A percentile compares a stretch with the other conserved stretches of the same genome.
These are phyloP conservation scores for Tilletiopsis washingtonensis DNA, from an alignment of 1,284 basidiomycete genomes.

Conservation along the genomic window DNA sequence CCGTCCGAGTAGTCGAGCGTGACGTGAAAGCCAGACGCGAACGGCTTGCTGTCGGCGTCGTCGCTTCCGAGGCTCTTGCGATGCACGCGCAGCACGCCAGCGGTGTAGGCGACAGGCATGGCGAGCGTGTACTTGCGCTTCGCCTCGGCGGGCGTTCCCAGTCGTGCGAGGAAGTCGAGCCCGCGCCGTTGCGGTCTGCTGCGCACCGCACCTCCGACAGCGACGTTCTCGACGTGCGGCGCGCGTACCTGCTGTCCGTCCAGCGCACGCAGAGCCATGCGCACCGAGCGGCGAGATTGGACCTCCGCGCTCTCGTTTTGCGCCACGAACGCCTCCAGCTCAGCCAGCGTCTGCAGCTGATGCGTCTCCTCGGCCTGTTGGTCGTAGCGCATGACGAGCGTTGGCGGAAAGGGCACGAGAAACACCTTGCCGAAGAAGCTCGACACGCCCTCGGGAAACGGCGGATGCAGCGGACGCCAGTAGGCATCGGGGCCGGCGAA, in stretches of 20 bases:
- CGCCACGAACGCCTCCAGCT: constrained; percentile 58
- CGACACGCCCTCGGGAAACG: constrained; percentile 24
- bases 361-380: constrained; percentile 49
- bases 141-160: background rate
- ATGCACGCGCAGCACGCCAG: constrained; percentile 56
- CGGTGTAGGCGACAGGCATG: constrained; percentile 51
- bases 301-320: constrained; percentile 60
- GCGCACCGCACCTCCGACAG: background rate
- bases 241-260: constrained; percentile 61
- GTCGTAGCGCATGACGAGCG: constrained; percentile 61
- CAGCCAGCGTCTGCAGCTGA: constrained; percentile 53
- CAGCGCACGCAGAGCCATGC: constrained; percentile 61
- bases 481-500: constrained; percentile 39
- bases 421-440: constrained; percentile 55
- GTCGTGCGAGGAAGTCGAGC: background rate
- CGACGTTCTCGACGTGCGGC: constrained; percentile 57
- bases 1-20: constrained; percentile 56
- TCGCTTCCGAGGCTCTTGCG: constrained; percentile 50
- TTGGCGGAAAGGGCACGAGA: constrained; percentile 71
- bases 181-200: background rate
- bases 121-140: constrained; percentile 53
- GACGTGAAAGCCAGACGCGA: constrained; percentile 57
- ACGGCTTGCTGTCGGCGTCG: constrained; percentile 54
- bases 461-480: constrained; percentile 24
- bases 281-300: constrained; percentile 56